phyloP scores from a whole-genome alignment of 2,329 filamentous ascomycete species.

The Venturia carpophila region DNA sequence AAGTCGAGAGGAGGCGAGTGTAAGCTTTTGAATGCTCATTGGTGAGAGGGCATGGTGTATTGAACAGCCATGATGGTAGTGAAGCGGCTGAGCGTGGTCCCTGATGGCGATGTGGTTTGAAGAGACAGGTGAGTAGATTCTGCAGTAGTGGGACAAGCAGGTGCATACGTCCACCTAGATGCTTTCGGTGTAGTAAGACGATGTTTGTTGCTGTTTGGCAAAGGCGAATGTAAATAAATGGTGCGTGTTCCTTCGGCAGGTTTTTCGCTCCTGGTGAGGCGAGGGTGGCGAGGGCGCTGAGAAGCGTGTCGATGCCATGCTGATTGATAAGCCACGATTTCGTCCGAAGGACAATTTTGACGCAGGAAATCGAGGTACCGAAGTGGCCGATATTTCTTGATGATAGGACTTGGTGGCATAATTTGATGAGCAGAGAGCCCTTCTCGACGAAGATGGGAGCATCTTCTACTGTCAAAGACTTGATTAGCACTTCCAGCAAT shows the following conservation, averaged over 20 bases:
- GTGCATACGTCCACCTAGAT: slow-evolving; percentile 53
- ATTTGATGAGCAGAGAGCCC: background rate
- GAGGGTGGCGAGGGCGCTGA: slow-evolving; percentile 32
- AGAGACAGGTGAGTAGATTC: slow-evolving; percentile 47
- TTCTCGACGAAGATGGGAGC: background rate
- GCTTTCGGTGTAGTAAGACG: slow-evolving; percentile 49
- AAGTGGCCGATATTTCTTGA: slow-evolving; percentile 8
- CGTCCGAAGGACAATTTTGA: slow-evolving; percentile 10
- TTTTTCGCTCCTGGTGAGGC: slow-evolving; percentile 26
- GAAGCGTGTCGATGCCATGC: slow-evolving; percentile 35
- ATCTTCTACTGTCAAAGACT: slow-evolving; percentile 9
- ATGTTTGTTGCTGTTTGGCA: slow-evolving; percentile 47
- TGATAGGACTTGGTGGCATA: background rate
- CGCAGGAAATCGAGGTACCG: slow-evolving; percentile 10
- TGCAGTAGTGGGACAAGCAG: slow-evolving; percentile 50
- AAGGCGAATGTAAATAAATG: slow-evolving; percentile 45
- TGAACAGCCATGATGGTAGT: slow-evolving; percentile 29
- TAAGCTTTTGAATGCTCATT: slow-evolving; percentile 42
- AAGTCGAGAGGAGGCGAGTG: slow-evolving; percentile 49
- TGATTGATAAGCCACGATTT: slow-evolving; percentile 36
- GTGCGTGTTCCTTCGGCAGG: slow-evolving; percentile 25
- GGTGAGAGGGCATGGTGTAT: slow-evolving; percentile 25
- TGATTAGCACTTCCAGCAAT: slow-evolving; percentile 5
- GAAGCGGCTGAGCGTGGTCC: slow-evolving; percentile 20
- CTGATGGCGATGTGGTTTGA: slow-evolving; percentile 27